A percentile compares a stretch with the other conserved stretches of the same genome.
phyloP scores from a whole-genome alignment of 768 basidiomycete genomes.

The Exidia glandulosa region DNA sequence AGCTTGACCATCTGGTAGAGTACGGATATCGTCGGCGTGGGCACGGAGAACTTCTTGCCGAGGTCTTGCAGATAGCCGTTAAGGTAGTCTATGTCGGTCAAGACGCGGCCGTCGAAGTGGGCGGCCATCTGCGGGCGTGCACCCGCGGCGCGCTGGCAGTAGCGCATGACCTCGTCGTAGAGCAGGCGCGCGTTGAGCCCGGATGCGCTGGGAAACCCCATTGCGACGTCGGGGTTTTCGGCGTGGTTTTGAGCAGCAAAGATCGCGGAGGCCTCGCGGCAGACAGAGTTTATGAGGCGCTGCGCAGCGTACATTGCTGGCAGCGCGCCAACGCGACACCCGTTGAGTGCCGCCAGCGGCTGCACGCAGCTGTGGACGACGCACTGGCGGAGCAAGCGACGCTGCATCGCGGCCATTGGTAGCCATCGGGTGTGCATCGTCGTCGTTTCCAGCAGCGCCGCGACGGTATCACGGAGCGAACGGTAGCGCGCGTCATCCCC shows the following conservation, averaged over 20 bases:
- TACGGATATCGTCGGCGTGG: slow-evolving; percentile 45
- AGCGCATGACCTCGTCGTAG: slow-evolving; percentile 11
- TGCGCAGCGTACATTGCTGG: slow-evolving; percentile 33
- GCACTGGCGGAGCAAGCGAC: slow-evolving; percentile 66
- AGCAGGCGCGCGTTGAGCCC: slow-evolving; percentile 12
- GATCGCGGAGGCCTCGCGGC: slow-evolving; percentile 56
- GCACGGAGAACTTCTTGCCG: slow-evolving; percentile 44
- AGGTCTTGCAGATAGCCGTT: slow-evolving; percentile 70
- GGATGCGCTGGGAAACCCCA: slow-evolving; percentile 36
- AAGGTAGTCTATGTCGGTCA: slow-evolving; percentile 74
- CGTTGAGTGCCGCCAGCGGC: slow-evolving; percentile 72
- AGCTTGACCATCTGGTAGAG: slow-evolving; percentile 50
- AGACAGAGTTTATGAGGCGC: slow-evolving; percentile 42
- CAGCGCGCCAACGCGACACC: slow-evolving; percentile 70
- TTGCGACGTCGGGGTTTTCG: slow-evolving; percentile 6
- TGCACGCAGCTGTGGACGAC: slow-evolving; percentile 77
- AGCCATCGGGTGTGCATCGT: slow-evolving; percentile 52
- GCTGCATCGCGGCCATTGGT: slow-evolving; percentile 54
- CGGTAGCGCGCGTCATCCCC: slow-evolving; percentile 36
- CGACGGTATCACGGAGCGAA: slow-evolving; percentile 57
- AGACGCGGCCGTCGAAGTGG: slow-evolving; percentile 48
- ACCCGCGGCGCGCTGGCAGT: slow-evolving; percentile 13
- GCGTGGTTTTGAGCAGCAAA: slow-evolving; percentile 30
- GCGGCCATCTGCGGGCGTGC: slow-evolving; percentile 35
- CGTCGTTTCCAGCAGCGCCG: slow-evolving; percentile 45